Evolutionary conservation across 2,329 filamentous ascomycete species (phyloP), one percentile per base, ranked within the genome.

Genomic region (Pezicula neosporulosa): DNA sequence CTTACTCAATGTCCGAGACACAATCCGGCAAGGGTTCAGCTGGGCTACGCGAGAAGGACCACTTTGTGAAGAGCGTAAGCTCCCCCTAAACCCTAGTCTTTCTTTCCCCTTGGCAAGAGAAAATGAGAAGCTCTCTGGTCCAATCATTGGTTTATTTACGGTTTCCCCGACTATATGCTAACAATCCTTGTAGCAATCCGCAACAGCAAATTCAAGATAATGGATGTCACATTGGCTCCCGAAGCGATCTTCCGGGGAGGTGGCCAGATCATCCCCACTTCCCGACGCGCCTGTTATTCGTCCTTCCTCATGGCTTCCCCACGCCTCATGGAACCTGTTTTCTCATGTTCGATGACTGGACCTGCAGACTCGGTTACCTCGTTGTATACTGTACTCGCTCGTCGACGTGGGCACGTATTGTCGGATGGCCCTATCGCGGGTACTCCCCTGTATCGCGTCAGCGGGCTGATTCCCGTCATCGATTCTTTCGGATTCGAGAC

Each of bases 401-500:
- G 90, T 47, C 85, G 94, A 53, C 80, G 94, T 60, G 94, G 94
- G 1, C 94, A 99, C 70, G 93, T 99, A 27, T 77, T 99, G 24
- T 86, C 89, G n/a, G 94, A 99, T 67, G 90, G 90, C 0, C 92
- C 92, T 13, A 90, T 99, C 54, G 91, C 93, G 0, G 94, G 94
- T 21, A 97, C 94, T 9, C 94, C 93, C 4, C 80, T 99, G 10
- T 97, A 97, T 72, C 87, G 89, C 19, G 92, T 97, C 48, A 89
- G 86, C 63, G 94, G 94, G 3, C 77, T 97, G 46, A 85, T 99
- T 50, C 94, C 94, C 9, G 94, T 97, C 53, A 96, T 99, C 66
- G 94, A 99, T 74, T 91, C 86, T 28, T 99, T 99, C 65, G 94
- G 94, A 18, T 97, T 99, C 70, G 94, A 99, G 76, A 97, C 94